Evolutionary conservation across 2,329 filamentous ascomycete species (phyloP), one percentile per base, ranked within the genome.

Genomic region (Pyrenophora tritici-repentis): DNA sequence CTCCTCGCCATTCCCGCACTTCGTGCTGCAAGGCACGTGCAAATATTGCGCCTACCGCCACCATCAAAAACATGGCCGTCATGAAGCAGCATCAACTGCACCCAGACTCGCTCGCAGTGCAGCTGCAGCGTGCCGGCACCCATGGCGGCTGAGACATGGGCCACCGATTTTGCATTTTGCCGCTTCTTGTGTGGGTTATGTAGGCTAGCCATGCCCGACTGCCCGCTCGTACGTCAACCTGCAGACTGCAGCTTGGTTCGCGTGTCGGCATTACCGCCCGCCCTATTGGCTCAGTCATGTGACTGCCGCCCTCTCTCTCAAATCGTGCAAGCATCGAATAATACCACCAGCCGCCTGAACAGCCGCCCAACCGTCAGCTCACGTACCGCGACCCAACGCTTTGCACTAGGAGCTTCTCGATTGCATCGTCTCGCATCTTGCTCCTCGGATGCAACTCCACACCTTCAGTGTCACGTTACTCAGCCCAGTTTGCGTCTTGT

Each of bases 151-250:
- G 63, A 66, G 62, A 62, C 62, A 53, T 32, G 29, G 24, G 14
- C 35, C 33, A 43, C 43, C 32, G 41, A 41, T 42, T 42, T 53
- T 46, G 42, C 57, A 56, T 50, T 58, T 60, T 48, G 39, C 43
- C 48, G 37, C 49, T 49, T 42, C 47, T 44, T 20, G 39, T 55
- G 54, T 60, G 55, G 50, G 53, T n/a, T n/a, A n/a, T n/a, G n/a
- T 49, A 56, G 50, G 50, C 59, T 46, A 50, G 48, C 49, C 33
- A 38, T 32, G 43, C 37, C 47, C 53, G 50, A 48, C 40, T 57
- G 46, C 44, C 53, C 39, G 45, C 47, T 54, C 50, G 32, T 61
- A 68, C 66, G 66, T 67, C 64, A 68, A 64, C 44, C 17, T 66
- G 63, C 66, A 66, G 63, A 50, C 17, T 66, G 63, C 66, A 66